These are phyloP conservation scores for Russula olivacea DNA, from an alignment of 768 basidiomycete species.

Conservation along the genomic window DNA sequence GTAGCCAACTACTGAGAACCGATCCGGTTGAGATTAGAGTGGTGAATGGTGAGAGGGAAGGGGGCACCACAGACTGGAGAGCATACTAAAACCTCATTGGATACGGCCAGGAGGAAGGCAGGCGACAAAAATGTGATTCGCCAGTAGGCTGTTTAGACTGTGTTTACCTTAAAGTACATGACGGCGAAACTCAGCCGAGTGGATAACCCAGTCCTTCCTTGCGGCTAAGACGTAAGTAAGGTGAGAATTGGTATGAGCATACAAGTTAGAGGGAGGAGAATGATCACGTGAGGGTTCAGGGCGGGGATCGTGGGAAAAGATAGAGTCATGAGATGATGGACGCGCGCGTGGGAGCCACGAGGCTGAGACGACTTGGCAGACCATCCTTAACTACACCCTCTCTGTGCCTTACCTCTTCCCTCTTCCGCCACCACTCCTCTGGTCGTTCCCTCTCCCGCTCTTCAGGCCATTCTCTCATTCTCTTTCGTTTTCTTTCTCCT, in stretches of 20 bases:
- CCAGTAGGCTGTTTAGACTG: slow-evolving; percentile 64
- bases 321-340: background rate
- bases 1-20: slow-evolving; percentile 27
- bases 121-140: slow-evolving; percentile 74
- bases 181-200: background rate
- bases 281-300: background rate
- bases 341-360: slow-evolving; percentile 20
- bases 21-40: slow-evolving; percentile 35
- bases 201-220: background rate
- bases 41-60: background rate
- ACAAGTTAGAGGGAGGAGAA: background rate
- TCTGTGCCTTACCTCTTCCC: background rate
- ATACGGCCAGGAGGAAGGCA: slow-evolving; percentile 58
- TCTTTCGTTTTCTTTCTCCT: background rate
- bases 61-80: background rate
- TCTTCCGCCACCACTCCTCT: too few relatives aligned
- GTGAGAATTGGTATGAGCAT: background rate
- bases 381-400: slow-evolving; percentile 3
- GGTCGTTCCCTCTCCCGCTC: background rate
- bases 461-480: background rate
- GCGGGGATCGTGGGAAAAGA: slow-evolving; percentile 12
- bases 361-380: background rate
- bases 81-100: slow-evolving; percentile 36
- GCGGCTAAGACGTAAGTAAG: background rate
- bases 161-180: background rate